Evolutionary conservation across 2,329 filamentous ascomycete genomes (phyloP).

Genomic region (Alternaria sp.): DNA sequence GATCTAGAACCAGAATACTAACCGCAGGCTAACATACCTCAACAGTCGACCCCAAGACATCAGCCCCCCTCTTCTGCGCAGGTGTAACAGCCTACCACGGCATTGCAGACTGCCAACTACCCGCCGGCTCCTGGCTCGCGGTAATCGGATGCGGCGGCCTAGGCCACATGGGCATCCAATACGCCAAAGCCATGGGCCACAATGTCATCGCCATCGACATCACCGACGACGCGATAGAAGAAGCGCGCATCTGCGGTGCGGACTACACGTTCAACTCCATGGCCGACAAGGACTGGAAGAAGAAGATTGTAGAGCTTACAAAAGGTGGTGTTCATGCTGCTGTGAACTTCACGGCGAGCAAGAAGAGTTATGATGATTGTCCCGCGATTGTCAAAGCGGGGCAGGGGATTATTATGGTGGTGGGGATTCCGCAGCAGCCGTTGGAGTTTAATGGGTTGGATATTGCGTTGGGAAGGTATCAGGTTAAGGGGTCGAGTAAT

Average conservation of each 20-base stretch:
- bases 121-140: constrained; percentile 38
- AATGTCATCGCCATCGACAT: constrained; percentile 43
- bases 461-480: constrained; percentile 37
- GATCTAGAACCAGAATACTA: neutral
- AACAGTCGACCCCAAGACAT: constrained; percentile 33
- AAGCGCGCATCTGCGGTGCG: constrained; percentile 40
- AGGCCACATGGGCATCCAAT: constrained; percentile 42
- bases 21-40: neutral
- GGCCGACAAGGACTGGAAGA: constrained; percentile 36
- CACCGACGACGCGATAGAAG: constrained; percentile 36
- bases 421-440: constrained; percentile 42
- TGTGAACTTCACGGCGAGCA: constrained; percentile 42
- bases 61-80: constrained; percentile 41
- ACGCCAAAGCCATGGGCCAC: constrained; percentile 43
- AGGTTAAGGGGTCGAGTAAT: constrained; percentile 42
- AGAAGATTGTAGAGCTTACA: constrained; percentile 38
- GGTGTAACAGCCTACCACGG: constrained; percentile 41
- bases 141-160: constrained; percentile 41
- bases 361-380: constrained; percentile 43
- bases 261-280: constrained; percentile 42
- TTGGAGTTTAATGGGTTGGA: constrained; percentile 42
- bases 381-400: constrained; percentile 40
- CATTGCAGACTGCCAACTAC: constrained; percentile 36
- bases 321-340: constrained; percentile 39
- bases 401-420: constrained; percentile 42